phyloP scores from a whole-genome alignment of 176 grass and related monocot species.

The Triticum turgidum region DNA sequence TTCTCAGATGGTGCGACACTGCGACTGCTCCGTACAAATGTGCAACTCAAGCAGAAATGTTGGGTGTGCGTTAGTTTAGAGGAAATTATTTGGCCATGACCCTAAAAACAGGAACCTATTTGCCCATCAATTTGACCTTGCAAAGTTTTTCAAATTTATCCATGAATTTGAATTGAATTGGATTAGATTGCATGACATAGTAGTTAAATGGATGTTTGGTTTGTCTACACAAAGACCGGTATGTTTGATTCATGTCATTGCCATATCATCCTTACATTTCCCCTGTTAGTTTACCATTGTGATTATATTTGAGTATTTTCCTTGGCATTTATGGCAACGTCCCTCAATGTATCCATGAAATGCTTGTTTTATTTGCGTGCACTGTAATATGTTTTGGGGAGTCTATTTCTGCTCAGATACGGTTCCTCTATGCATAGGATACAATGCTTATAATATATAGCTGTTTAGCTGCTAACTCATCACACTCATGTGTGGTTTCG shows the following conservation, averaged over 20 bases:
- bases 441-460: no score
- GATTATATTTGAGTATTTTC: not conserved
- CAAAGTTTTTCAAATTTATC: not conserved
- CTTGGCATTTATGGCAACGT: not conserved
- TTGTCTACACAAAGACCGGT: no score
- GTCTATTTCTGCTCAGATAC: no score
- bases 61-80: no score
- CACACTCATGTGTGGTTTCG: no score
- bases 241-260: not conserved
- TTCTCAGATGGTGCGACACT: no score
- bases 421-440: not conserved
- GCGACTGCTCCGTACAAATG: not conserved
- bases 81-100: no score
- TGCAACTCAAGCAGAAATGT: no score
- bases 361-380: no score
- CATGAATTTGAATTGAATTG: not conserved
- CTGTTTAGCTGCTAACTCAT: no score
- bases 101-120: not conserved
- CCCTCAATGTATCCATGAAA: not conserved
- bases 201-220: not conserved
- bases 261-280: not conserved
- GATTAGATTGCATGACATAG: not conserved
- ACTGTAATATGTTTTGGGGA: no score
- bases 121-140: not conserved
- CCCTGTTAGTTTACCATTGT: not conserved